These are phyloP conservation scores for Teratosphaeria gauchensis DNA, from an alignment of 2,329 filamentous ascomycete species.

Conservation along the genomic window DNA sequence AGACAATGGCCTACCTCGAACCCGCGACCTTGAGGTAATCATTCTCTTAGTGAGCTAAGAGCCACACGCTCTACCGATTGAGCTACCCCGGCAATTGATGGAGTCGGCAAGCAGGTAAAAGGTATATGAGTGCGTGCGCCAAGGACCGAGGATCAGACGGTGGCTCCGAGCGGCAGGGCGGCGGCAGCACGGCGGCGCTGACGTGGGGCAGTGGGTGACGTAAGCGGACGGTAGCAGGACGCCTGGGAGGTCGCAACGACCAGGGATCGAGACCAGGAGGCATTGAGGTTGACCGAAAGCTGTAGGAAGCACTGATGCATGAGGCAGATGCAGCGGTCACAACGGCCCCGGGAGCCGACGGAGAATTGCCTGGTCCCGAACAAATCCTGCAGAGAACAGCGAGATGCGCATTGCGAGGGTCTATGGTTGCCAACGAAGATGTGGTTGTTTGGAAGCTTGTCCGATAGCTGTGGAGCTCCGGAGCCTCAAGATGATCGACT, in stretches of 20 bases:
- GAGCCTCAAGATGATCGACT: background rate
- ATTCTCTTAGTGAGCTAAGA: slow-evolving; percentile 9
- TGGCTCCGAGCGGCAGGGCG: background rate
- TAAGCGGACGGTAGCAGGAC: background rate
- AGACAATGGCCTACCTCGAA: background rate
- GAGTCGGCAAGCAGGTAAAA: background rate
- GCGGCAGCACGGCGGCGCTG: background rate
- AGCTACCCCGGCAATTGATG: slow-evolving; percentile 36
- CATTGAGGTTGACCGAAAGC: background rate
- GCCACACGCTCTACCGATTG: slow-evolving; percentile 32
- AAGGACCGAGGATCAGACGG: background rate
- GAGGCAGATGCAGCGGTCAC: background rate
- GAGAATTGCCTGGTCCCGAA: too few relatives aligned
- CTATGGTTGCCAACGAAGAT: too few relatives aligned
- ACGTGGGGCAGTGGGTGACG: background rate
- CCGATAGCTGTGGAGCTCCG: background rate
- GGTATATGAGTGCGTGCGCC: background rate
- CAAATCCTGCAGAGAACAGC: too few relatives aligned
- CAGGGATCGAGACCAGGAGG: background rate
- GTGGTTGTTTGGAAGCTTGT: background rate
- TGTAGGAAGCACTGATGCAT: background rate
- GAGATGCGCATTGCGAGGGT: too few relatives aligned
- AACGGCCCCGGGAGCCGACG: too few relatives aligned
- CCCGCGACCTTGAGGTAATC: slow-evolving; percentile 17
- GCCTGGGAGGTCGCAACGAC: background rate